phyloP scores from a whole-genome alignment of 805 yeast genomes.

The Candida berthetii region DNA sequence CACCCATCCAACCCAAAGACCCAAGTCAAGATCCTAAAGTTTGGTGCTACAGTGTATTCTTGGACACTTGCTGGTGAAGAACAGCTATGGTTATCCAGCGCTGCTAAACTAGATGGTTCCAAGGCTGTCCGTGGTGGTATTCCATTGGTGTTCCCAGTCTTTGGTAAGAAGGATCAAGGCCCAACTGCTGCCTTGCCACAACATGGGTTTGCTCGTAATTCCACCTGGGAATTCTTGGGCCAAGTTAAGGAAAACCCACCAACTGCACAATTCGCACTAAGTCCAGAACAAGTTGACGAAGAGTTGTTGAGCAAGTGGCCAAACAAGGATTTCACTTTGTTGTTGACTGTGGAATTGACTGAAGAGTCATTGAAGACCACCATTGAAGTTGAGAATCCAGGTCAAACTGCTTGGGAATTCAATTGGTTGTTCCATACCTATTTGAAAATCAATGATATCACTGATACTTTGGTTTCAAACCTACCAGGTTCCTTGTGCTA shows the following conservation, averaged over 20 bases:
- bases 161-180: conserved; percentile 67
- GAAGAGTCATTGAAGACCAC: conserved; percentile 55
- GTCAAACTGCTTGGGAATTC: conserved; percentile 63
- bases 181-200: conserved; percentile 71
- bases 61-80: conserved; percentile 74
- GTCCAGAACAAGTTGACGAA: conserved; percentile 73
- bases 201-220: conserved; percentile 93
- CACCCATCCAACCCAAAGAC: conserved; percentile 48
- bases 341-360: conserved; percentile 60
- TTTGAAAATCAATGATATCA: conserved; percentile 67
- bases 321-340: conserved; percentile 65
- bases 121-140: conserved; percentile 97
- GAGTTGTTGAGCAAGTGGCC: conserved; percentile 59
- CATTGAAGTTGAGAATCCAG: conserved; percentile 74
- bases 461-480: conserved; percentile 72
- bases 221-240: conserved; percentile 92
- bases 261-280: conserved; percentile 84
- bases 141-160: conserved; percentile 92
- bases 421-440: conserved; percentile 96
- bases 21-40: conserved; percentile 63
- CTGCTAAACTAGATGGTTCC: conserved; percentile 83
- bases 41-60: conserved; percentile 84
- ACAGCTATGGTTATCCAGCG: conserved; percentile 75
- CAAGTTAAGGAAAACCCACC: conserved; percentile 66
- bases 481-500: conserved; percentile 64